These are phyloP conservation scores for Allomyces macrogynus DNA, from an alignment of 192 early-diverging fungal species.

Conservation along the genomic window DNA sequence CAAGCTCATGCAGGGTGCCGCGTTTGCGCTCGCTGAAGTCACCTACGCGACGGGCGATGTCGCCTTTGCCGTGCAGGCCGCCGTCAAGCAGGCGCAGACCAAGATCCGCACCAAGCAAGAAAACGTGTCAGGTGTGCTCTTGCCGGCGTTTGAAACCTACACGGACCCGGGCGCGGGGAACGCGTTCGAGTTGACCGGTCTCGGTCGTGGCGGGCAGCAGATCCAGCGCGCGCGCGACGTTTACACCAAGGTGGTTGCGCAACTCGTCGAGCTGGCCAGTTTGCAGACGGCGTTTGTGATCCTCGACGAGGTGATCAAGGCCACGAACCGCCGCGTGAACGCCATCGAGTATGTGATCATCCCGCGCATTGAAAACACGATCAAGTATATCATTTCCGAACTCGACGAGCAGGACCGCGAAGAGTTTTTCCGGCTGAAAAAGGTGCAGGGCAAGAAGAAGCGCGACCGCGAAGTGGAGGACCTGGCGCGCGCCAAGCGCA, in stretches of 20 bases:
- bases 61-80: conserved; percentile 69
- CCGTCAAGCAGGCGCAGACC: conserved; percentile 73
- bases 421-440: conserved; percentile 97
- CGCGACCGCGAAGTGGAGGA: conserved; percentile 39
- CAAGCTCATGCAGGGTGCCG: conserved; percentile 91
- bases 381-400: conserved; percentile 86
- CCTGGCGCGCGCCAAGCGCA: conserved; percentile 21
- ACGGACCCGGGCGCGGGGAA: conserved; percentile 54
- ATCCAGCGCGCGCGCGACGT: conserved; percentile 83
- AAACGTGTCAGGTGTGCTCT: conserved; percentile 91
- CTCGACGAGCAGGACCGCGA: conserved; percentile 97
- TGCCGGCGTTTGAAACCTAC: conserved; percentile 80
- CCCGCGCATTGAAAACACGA: conserved; percentile 94
- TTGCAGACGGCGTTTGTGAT: conserved; percentile 98
- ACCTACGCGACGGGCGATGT: conserved; percentile 94
- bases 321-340: conserved; percentile 96
- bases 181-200: conserved; percentile 90
- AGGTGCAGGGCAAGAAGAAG: conserved; percentile 98
- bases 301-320: conserved; percentile 96
- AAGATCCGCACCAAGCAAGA: conserved; percentile 81
- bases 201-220: conserved; percentile 95
- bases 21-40: conserved; percentile 94
- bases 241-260: conserved; percentile 83
- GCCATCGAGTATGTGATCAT: conserved; percentile 99
- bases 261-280: conserved; percentile 92